Conservation (phyloP, 768 basidiomycete species). For the Lentinula raphanica region DNA sequence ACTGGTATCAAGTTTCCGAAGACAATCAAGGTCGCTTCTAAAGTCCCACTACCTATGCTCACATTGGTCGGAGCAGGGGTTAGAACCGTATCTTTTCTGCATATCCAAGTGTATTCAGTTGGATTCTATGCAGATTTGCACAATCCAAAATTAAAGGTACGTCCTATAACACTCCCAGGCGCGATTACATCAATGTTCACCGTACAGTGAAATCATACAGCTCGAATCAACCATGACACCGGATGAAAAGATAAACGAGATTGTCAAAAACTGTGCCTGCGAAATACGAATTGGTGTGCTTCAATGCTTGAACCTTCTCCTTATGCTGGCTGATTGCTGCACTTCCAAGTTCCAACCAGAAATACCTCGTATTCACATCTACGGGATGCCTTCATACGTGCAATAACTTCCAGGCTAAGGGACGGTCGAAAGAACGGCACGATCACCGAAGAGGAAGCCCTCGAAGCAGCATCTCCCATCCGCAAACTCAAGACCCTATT, state of each 20-base stretch:
- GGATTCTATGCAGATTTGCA: conserved; percentile 84
- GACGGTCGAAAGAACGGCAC: conserved; percentile 44
- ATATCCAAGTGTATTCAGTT: conserved; percentile 84
- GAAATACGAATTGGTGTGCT: conserved; percentile 63
- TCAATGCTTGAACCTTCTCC: background rate
- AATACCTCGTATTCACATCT: conserved; percentile 74
- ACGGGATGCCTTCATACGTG: conserved; percentile 78
- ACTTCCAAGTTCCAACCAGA: conserved; percentile 67
- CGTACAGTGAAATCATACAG: conserved; percentile 24
- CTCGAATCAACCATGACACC: conserved; percentile 49
- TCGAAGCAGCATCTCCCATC: conserved; percentile 54
- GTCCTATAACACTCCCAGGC: conserved; percentile 6
- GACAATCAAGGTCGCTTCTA: conserved; percentile 57
- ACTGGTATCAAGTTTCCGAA: conserved; percentile 73
- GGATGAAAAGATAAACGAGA: conserved; percentile 67
- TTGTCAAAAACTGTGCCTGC: conserved; percentile 64
- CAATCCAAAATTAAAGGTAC: conserved; percentile 57
- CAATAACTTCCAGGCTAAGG: conserved; percentile 57
- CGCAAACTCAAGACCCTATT: conserved; percentile 73
- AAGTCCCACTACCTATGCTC: conserved; percentile 54
- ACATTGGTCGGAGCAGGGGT: conserved; percentile 82
- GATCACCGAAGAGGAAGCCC: conserved; percentile 56
- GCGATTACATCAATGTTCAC: background rate
- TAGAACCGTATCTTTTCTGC: conserved; percentile 82
- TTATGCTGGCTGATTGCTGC: background rate